Conservation (phyloP, 176 grass and related monocot species). For the sorghum (Sorghum bicolor) region DNA sequence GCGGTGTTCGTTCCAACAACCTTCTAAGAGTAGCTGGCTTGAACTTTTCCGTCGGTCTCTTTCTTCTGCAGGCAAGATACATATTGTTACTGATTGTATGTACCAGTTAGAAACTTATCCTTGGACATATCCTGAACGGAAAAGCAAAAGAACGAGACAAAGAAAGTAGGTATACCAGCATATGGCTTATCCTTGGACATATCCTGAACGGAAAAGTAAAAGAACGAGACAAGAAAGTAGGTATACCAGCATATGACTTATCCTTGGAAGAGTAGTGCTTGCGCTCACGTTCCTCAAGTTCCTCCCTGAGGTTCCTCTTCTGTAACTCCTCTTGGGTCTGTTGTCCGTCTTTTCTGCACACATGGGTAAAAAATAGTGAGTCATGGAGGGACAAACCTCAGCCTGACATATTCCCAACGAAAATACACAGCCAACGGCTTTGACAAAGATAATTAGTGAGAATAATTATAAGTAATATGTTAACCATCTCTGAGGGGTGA, state of each 20-base stretch:
- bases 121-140: neutral
- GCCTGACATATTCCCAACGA: neutral
- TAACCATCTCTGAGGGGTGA: neutral
- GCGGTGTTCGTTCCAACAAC: conserved; percentile 28
- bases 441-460: neutral
- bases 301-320: conserved; percentile 87
- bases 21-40: conserved; percentile 75
- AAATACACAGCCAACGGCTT: neutral
- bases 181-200: conserved; percentile 94
- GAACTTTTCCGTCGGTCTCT: conserved; percentile 75
- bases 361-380: neutral
- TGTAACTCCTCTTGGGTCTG: conserved; percentile 89
- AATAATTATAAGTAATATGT: neutral
- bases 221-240: neutral
- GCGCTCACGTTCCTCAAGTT: conserved; percentile 82
- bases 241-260: conserved; percentile 70
- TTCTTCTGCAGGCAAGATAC: conserved; percentile 57
- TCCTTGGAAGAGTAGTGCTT: conserved; percentile 92
- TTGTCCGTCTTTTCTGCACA: conserved; percentile 84
- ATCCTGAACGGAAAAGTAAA: neutral
- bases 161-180: conserved; percentile 41
- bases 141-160: neutral
- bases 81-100: conserved; percentile 3
- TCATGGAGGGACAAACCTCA: neutral
- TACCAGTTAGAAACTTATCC: neutral